Conservation (phyloP, 768 basidiomycete species). For the Lactarius pseudohatsudake region DNA sequence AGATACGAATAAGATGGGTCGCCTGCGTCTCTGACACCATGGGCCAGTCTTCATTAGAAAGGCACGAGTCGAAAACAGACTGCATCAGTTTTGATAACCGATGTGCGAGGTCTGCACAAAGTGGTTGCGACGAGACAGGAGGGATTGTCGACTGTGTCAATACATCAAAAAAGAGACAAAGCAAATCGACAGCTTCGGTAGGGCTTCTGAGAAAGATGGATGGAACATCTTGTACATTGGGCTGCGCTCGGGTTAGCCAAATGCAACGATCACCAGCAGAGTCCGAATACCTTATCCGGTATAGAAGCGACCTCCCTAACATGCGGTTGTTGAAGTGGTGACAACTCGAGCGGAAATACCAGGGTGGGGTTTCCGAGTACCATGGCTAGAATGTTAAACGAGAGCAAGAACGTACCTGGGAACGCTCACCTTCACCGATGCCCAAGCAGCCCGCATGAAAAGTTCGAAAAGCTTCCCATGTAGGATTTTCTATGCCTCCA, state of each 20-base stretch:
- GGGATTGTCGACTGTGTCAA: slow-evolving; percentile 44
- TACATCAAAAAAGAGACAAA: slow-evolving; percentile 48
- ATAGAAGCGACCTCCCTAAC: slow-evolving; percentile 15
- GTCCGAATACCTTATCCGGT: slow-evolving; percentile 20
- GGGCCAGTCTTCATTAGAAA: slow-evolving; percentile 41
- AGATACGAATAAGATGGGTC: slow-evolving; percentile 42
- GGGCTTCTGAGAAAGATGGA: slow-evolving; percentile 36
- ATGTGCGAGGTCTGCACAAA: slow-evolving; percentile 49
- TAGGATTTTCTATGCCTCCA: slow-evolving; percentile 35
- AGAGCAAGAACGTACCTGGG: background rate
- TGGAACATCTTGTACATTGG: slow-evolving; percentile 17
- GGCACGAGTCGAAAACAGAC: slow-evolving; percentile 45
- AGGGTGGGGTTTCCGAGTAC: slow-evolving; percentile 8
- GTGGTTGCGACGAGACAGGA: slow-evolving; percentile 47
- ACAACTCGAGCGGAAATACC: slow-evolving; percentile 22
- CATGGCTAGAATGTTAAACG: slow-evolving; percentile 16
- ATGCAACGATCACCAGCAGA: background rate
- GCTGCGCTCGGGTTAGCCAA: slow-evolving; percentile 1
- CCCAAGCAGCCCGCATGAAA: slow-evolving; percentile 7
- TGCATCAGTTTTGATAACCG: slow-evolving; percentile 42
- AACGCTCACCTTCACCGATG: slow-evolving; percentile 23
- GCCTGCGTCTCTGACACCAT: slow-evolving; percentile 38
- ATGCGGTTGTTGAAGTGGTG: slow-evolving; percentile 17
- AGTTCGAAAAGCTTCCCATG: slow-evolving; percentile 45
- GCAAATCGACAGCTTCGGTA: slow-evolving; percentile 47